Base-by-base conservation (phyloP, 805 yeast genomes). In the Candida ortonii region DNA sequence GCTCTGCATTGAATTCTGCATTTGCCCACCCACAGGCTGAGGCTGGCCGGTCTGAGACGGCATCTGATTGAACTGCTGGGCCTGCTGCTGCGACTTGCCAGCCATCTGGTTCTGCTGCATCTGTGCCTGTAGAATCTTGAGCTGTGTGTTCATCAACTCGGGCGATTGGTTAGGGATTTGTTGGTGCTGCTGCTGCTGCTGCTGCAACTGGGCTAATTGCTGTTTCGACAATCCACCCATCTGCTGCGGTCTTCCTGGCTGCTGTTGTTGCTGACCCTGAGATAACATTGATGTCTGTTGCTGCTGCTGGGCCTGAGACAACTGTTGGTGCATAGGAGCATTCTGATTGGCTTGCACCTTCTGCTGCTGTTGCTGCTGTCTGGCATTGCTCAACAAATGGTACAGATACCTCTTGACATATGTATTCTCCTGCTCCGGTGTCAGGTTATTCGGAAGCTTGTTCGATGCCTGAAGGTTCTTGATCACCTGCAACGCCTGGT, bases 401-500 rank as follows among this genome's bases (percentile, higher is more conserved):
- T 52, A 43, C 32, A 62, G 38, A 38, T 55, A 62, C 29, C 55
- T 57, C 35, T 53, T 57, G 22, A 59, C 55, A 35, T 57, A 62
- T n/a, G 49, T 48, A 28, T 49, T 55, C 26, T 61, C 62, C 36
- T 63, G 64, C 29, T 59, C 65, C 1, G 50, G 59, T 2, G 62
- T 49, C 20, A 62, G 35, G 15, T 49, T 50, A 8, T 52, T 34
- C 7, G 64, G 59, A 10, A 61, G 38, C 28, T 58, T 53, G 22
- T 63, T 63, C 6, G 56, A 36, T 3, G 57, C 53, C 38, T 61
- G 65, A 14, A 62, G 47, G 28, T 55, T 59, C 31, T 54, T 54
- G 15, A 62, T 57, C 30, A 57, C 57, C 30, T 54, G 59, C 5
- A 62, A 12, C 1, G 66, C 67, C 41, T 62, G 66, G 20, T 48